Conservation (phyloP, 345 rosid species). For the Salix exigua region DNA sequence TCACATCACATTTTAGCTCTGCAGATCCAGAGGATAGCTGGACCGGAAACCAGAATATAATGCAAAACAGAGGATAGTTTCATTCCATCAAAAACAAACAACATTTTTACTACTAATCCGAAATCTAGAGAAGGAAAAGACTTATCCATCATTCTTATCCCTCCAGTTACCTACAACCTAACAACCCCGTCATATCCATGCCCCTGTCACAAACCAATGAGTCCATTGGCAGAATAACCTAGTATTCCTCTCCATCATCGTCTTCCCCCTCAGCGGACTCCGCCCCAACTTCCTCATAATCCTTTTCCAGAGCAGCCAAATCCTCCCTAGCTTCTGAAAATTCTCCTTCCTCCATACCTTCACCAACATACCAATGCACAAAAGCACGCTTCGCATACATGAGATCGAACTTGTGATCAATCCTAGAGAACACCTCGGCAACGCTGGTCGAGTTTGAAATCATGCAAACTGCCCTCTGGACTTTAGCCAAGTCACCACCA, state of each 20-base stretch:
- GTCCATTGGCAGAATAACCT: conserved; percentile 1
- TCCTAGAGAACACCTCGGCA: conserved; percentile 17
- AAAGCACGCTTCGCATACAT: conserved; percentile 18
- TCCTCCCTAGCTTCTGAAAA: conserved; percentile 13
- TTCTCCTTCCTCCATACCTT: conserved; percentile 18
- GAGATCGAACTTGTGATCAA: conserved; percentile 14
- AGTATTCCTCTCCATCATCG: conserved; percentile 7
- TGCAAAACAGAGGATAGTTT: too few species aligned
- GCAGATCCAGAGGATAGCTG: too few species aligned
- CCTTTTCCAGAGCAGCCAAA: conserved; percentile 14
- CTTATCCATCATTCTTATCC: too few species aligned
- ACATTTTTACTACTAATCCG: too few species aligned
- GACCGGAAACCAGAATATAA: too few species aligned
- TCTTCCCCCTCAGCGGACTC: conserved; percentile 9
- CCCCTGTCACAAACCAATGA: neutral
- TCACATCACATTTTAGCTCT: too few species aligned
- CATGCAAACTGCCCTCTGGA: conserved; percentile 17
- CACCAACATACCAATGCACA: conserved; percentile 23
- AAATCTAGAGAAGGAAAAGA: too few species aligned
- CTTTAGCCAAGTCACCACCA: conserved; percentile 16
- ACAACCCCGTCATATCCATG: too few species aligned
- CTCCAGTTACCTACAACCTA: too few species aligned
- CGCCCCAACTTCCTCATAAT: conserved; percentile 12
- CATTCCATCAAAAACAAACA: too few species aligned
- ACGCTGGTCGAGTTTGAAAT: conserved; percentile 17